Conservation (phyloP, 2,329 filamentous ascomycete genomes). For the Colletotrichum theobromicola region DNA sequence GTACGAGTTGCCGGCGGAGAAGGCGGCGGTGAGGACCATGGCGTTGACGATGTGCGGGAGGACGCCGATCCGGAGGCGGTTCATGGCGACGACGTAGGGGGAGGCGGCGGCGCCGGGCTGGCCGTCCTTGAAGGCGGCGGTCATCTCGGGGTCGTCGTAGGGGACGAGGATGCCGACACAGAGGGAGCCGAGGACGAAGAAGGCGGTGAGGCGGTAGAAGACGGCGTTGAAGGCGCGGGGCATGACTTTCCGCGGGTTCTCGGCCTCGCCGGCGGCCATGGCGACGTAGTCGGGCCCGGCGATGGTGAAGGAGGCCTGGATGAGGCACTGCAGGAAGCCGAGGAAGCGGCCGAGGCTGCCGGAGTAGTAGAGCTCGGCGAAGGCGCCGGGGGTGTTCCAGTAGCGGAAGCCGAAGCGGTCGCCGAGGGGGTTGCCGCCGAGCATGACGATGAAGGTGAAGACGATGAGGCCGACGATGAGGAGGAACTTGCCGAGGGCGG, state of each 20-base stretch:
- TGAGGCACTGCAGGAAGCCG: slow-evolving; percentile 78
- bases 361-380: slow-evolving; percentile 67
- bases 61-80: slow-evolving; percentile 64
- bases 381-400: slow-evolving; percentile 73
- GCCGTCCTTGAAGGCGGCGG: slow-evolving; percentile 61
- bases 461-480: slow-evolving; percentile 73
- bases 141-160: slow-evolving; percentile 68
- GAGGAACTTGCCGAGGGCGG: slow-evolving; percentile 73
- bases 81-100: slow-evolving; percentile 72
- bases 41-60: slow-evolving; percentile 77
- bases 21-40: slow-evolving; percentile 70
- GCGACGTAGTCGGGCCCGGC: slow-evolving; percentile 57
- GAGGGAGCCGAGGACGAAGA: slow-evolving; percentile 78
- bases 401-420: slow-evolving; percentile 76
- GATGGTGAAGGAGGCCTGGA: slow-evolving; percentile 70
- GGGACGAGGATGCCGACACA: slow-evolving; percentile 75
- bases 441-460: slow-evolving; percentile 83
- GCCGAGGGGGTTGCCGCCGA: slow-evolving; percentile 78
- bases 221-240: slow-evolving; percentile 79
- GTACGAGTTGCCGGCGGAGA: slow-evolving; percentile 70
- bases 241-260: slow-evolving; percentile 72
- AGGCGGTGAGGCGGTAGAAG: slow-evolving; percentile 77
- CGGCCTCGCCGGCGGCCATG: slow-evolving; percentile 69
- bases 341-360: slow-evolving; percentile 75
- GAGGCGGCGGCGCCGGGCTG: slow-evolving; percentile 73